These are phyloP conservation scores for Lentinula guzmanii DNA, from an alignment of 768 basidiomycete genomes.

Conservation along the genomic window DNA sequence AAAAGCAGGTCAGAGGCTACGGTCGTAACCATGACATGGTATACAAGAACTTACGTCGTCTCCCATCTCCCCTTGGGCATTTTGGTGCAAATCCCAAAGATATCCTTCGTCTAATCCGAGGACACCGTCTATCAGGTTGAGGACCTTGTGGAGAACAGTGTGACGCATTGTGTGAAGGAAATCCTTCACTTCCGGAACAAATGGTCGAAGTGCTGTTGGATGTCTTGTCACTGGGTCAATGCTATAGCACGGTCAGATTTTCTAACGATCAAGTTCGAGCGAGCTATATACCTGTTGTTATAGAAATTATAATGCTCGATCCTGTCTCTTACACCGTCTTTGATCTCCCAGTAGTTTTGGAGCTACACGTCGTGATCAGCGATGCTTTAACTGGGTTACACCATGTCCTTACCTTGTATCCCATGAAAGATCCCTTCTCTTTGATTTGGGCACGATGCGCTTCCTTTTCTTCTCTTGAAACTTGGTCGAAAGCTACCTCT, in stretches of 20 bases:
- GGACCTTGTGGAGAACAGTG: constrained; percentile 24
- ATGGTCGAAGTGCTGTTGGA: constrained; percentile 22
- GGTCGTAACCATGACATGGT: too few relatives aligned
- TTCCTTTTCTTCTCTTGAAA: constrained; percentile 24
- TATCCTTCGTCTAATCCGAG: constrained; percentile 25
- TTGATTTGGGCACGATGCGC: constrained; percentile 23
- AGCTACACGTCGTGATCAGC: constrained; percentile 14
- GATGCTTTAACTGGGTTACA: neutral
- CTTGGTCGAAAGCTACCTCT: constrained; percentile 23
- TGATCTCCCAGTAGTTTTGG: constrained; percentile 29
- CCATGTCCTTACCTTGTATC: constrained; percentile 22
- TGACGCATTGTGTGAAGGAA: constrained; percentile 23
- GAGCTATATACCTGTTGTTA: constrained; percentile 14
- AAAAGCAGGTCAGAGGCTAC: neutral
- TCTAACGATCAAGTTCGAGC: neutral
- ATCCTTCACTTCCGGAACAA: constrained; percentile 23
- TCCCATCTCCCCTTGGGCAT: constrained; percentile 18
- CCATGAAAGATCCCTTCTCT: constrained; percentile 27
- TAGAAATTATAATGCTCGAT: constrained; percentile 31
- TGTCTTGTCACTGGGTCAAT: constrained; percentile 24
- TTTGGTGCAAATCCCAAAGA: constrained; percentile 24
- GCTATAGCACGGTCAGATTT: constrained; percentile 8
- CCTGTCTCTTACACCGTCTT: constrained; percentile 25
- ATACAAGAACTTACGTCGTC: constrained; percentile 18
- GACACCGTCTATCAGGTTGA: constrained; percentile 23